Evolutionary conservation across 1,284 basidiomycete genomes (phyloP).

Genomic region (Marasmius fiardii): DNA sequence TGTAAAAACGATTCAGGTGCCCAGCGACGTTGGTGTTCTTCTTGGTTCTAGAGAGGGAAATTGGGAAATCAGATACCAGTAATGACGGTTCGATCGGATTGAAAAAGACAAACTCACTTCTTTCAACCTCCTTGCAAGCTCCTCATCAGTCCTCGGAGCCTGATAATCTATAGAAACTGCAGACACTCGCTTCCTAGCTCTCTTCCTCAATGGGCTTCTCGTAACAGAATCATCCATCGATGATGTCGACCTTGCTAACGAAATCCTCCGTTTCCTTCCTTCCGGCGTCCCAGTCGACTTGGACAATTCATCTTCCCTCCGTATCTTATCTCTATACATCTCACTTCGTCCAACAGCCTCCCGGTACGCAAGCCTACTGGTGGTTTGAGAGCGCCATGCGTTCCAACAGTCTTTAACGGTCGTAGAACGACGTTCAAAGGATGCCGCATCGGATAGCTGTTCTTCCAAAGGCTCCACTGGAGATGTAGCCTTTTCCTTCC

Average conservation of each 20-base stretch:
- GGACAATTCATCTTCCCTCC: slow-evolving; percentile 9
- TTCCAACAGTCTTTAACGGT: slow-evolving; percentile 34
- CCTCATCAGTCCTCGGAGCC: slow-evolving; percentile 57
- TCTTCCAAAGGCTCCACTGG: slow-evolving; percentile 1
- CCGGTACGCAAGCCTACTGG: slow-evolving; percentile 46
- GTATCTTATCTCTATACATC: slow-evolving; percentile 51
- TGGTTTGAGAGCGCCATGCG: slow-evolving; percentile 41
- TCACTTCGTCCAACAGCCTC: slow-evolving; percentile 60
- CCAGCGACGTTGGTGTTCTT: slow-evolving; percentile 68
- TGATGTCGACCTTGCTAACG: not conserved
- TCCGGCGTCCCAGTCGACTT: not conserved
- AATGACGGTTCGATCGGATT: too few species aligned
- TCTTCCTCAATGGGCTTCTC: slow-evolving; percentile 1
- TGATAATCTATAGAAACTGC: slow-evolving; percentile 43
- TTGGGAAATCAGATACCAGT: slow-evolving; percentile 18
- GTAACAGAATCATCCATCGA: not conserved
- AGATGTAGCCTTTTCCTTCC: slow-evolving; percentile 17
- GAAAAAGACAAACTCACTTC: too few species aligned
- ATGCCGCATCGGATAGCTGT: slow-evolving; percentile 28
- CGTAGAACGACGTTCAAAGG: slow-evolving; percentile 33
- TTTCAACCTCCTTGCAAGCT: slow-evolving; percentile 59
- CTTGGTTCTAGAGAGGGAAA: slow-evolving; percentile 50
- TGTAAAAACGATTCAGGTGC: slow-evolving; percentile 62
- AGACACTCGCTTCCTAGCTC: slow-evolving; percentile 36
- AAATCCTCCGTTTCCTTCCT: slow-evolving; percentile 10